Evolutionary conservation across 2,329 filamentous ascomycete species (phyloP), one percentile per base, ranked within the genome.

Genomic region (Colletotrichum brevisporum): DNA sequence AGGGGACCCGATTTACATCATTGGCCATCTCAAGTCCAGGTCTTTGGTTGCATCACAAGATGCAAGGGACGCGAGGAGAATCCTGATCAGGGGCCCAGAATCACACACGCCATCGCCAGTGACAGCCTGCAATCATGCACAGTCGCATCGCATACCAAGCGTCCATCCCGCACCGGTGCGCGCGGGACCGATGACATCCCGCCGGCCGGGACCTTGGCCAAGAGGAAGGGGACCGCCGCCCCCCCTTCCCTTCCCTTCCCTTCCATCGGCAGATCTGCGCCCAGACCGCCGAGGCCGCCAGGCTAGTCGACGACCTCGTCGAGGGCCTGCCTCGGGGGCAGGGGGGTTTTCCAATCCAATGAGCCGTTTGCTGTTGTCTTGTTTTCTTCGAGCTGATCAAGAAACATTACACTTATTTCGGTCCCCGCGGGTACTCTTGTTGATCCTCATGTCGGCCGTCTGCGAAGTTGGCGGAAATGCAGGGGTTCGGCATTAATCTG

Each of bases 131-230:
- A 43, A 43, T 43, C 13, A 15, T 6, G 41, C 41, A 43, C 41
- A n/a, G 41, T 43, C 41, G 41, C 41, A 51, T 50, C 56, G 56
- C 43, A 39, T 59, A 43, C 56, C 45, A 43, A 59, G 45, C 56
- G 56, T 16, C 56, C 56, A 26, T 51, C 56, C 56, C 56, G 56
- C 56, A 24, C 43, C 39, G 26, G 55, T 27, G 39, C 43, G 43
- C 27, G 31, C 31, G 31, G 31, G 31, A 36, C 31, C 10, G 16
- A 45, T 57, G 12, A 15, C 39, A 52, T 31, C 54, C 55, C 55
- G 41, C n/a, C 54, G 39, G 54, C 21, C 16, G 24, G 54, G 31
- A 36, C 8, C 41, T n/a, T 43, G 41, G 41, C 41, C 41, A 43
- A 15, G 13, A 43, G 3, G 41, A 43, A n/a, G n/a, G n/a, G n/a